Conservation (phyloP, 2,329 filamentous ascomycete species). For the Nemania sp. region DNA sequence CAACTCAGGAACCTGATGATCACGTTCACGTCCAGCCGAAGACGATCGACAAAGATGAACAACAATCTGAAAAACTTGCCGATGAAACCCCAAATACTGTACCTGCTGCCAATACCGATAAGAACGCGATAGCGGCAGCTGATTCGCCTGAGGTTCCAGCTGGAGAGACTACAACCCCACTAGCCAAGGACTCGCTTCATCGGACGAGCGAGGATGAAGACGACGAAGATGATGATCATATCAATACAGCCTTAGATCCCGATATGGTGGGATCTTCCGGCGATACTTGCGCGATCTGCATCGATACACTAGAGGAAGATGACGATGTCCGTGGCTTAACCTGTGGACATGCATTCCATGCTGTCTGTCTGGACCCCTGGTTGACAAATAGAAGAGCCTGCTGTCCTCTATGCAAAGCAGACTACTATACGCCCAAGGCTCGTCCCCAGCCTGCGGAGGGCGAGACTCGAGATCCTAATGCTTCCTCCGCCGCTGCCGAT, state of each 20-base stretch:
- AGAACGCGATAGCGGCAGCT: background rate
- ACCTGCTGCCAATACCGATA: slow-evolving; percentile 18
- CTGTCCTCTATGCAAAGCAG: slow-evolving; percentile 96
- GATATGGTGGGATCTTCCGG: slow-evolving; percentile 81
- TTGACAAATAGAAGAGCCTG: slow-evolving; percentile 90
- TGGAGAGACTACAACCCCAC: slow-evolving; percentile 24
- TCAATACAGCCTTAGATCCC: slow-evolving; percentile 78
- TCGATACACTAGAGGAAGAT: slow-evolving; percentile 91
- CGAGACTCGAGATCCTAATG: slow-evolving; percentile 39
- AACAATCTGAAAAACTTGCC: slow-evolving; percentile 26
- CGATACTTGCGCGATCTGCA: slow-evolving; percentile 94
- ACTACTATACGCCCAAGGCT: slow-evolving; percentile 95
- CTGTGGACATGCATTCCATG: slow-evolving; percentile 98
- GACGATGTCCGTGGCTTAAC: slow-evolving; percentile 93
- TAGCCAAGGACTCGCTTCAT: slow-evolving; percentile 31
- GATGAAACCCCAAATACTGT: slow-evolving; percentile 33
- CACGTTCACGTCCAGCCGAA: slow-evolving; percentile 18
- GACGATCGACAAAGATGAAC: slow-evolving; percentile 37
- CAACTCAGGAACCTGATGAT: slow-evolving; percentile 24
- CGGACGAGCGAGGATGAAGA: slow-evolving; percentile 51
- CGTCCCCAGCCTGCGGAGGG: slow-evolving; percentile 58
- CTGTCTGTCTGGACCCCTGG: slow-evolving; percentile 94
- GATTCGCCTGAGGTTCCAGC: slow-evolving; percentile 25
- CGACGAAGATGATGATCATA: slow-evolving; percentile 78
- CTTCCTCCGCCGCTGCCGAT: slow-evolving; percentile 32